A percentile compares a stretch with the other conserved stretches of the same genome.
phyloP scores from a whole-genome alignment of 768 basidiomycete genomes.

The Tulasnella sp. region DNA sequence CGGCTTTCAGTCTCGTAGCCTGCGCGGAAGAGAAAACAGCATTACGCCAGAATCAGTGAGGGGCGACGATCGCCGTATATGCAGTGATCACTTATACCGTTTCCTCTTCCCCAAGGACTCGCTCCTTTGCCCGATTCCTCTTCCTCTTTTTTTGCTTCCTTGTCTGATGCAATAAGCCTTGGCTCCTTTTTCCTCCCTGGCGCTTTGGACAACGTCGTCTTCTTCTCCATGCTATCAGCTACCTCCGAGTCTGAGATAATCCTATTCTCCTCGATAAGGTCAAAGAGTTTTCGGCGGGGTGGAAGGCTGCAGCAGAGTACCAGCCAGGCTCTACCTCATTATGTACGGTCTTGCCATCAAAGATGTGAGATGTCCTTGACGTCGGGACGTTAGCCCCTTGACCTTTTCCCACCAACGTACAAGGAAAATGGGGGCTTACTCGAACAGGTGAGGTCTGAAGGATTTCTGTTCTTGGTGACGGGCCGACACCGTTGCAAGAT shows the following conservation, averaged over 20 bases:
- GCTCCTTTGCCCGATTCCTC: slow-evolving; percentile 89
- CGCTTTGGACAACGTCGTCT: slow-evolving; percentile 11
- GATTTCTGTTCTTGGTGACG: not conserved
- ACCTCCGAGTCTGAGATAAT: slow-evolving; percentile 68
- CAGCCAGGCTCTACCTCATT: slow-evolving; percentile 80
- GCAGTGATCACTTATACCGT: slow-evolving; percentile 40
- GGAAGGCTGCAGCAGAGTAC: slow-evolving; percentile 69
- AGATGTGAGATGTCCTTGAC: slow-evolving; percentile 60
- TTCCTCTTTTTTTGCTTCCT: slow-evolving; percentile 49
- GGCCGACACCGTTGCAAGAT: not conserved
- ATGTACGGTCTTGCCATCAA: slow-evolving; percentile 73
- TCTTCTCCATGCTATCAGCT: slow-evolving; percentile 48
- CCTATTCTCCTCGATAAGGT: slow-evolving; percentile 60
- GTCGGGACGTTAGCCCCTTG: not conserved
- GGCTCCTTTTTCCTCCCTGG: not conserved
- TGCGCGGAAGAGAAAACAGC: not conserved
- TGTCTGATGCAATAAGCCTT: slow-evolving; percentile 3
- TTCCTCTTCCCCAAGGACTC: slow-evolving; percentile 69
- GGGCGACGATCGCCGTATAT: no score
- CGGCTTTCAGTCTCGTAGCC: not conserved
- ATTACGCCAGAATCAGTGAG: not conserved
- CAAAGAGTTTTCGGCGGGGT: slow-evolving; percentile 76
- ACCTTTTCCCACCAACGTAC: not conserved
- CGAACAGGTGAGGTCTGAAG: not conserved
- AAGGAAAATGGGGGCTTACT: not conserved